phyloP scores from a whole-genome alignment of 257 asterid species.

The Solanum raphanifolium region DNA sequence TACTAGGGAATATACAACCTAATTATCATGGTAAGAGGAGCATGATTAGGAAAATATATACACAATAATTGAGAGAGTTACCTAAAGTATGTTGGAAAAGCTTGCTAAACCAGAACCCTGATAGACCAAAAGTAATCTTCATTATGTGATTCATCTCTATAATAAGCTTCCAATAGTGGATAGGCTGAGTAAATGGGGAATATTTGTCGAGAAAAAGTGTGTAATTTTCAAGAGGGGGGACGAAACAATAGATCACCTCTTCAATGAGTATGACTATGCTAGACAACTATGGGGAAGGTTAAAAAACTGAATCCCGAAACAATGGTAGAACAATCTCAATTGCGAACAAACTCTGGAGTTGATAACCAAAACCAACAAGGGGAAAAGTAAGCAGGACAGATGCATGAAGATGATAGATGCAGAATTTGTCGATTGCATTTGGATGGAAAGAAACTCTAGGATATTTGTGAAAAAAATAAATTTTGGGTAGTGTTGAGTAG shows the following conservation, averaged over 20 bases:
- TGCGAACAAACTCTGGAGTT: neutral
- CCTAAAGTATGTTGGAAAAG: neutral
- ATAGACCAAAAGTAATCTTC: neutral
- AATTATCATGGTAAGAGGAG: neutral
- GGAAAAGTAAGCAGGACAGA: too few relatives aligned
- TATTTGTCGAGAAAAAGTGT: neutral
- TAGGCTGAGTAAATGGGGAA: too few relatives aligned
- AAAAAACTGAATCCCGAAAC: neutral
- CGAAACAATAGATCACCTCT: too few relatives aligned
- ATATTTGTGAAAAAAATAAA: neutral
- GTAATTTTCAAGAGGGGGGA: neutral
- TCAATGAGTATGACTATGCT: neutral
- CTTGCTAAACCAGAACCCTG: neutral
- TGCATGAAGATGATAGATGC: too few relatives aligned
- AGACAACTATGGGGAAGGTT: too few relatives aligned
- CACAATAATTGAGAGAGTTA: neutral
- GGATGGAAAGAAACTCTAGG: neutral
- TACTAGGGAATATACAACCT: neutral
- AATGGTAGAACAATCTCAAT: neutral
- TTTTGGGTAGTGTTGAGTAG: neutral
- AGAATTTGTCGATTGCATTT: neutral
- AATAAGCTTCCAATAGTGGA: too few relatives aligned
- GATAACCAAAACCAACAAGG: too few relatives aligned
- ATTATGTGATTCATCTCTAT: too few relatives aligned
- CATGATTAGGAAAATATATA: neutral